Conservation (phyloP, 129 eudicot species). For the Chrysanthemum makinoi region DNA sequence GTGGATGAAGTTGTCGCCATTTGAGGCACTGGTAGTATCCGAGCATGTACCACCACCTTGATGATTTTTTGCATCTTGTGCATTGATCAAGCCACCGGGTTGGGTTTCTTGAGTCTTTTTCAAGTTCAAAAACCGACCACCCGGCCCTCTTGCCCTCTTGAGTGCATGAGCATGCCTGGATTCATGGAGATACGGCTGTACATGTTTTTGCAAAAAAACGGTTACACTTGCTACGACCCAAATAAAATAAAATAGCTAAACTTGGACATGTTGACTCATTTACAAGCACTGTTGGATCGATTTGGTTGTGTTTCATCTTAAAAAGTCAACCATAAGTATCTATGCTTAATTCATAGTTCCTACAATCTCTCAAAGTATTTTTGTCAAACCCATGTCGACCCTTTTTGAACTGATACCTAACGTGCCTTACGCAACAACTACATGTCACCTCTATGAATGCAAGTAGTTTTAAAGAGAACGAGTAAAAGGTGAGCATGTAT, state of each 20-base stretch:
- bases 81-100: conserved; percentile 13
- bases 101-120: conserved; percentile 50
- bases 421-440: neutral
- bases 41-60: conserved; percentile 33
- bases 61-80: conserved; percentile 25
- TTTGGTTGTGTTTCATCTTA: neutral
- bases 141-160: conserved; percentile 76
- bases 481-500: neutral
- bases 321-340: neutral
- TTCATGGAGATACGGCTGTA: conserved; percentile 85
- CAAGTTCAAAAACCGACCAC: conserved; percentile 67
- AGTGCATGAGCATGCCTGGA: conserved; percentile 81
- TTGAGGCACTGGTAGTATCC: conserved; percentile 35
- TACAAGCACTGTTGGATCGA: neutral
- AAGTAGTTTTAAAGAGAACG: neutral
- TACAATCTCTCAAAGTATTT: neutral
- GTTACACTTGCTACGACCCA: too few relatives aligned
- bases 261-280: too few relatives aligned
- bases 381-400: neutral
- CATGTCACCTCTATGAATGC: neutral
- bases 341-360: neutral
- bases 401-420: neutral
- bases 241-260: too few relatives aligned
- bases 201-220: conserved; percentile 5
- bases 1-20: conserved; percentile 33